phyloP scores from a whole-genome alignment of 148 eudicot genomes.

The Camellia lanceoleosa region DNA sequence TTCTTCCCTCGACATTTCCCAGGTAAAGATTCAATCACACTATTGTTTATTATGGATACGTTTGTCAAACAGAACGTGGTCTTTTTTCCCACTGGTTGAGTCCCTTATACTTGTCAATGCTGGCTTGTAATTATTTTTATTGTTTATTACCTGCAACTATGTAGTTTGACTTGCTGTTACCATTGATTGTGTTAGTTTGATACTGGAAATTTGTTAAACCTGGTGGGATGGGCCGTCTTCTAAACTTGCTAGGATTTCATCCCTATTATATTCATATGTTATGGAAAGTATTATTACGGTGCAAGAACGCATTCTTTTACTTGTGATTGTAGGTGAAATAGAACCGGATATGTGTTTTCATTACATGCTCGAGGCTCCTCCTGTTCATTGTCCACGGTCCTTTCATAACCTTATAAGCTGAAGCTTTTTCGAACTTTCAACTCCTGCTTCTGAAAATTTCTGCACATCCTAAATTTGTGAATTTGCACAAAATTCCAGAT shows the following conservation, averaged over 20 bases:
- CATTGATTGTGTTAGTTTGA: background rate
- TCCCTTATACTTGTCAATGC: background rate
- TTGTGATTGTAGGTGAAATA: too few species aligned
- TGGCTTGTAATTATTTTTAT: background rate
- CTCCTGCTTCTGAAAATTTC: too few species aligned
- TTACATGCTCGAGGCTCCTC: too few species aligned
- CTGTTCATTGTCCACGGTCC: too few species aligned
- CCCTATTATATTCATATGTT: background rate
- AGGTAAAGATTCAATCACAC: constrained; percentile 33
- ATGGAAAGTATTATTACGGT: too few species aligned
- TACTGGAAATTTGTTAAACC: too few species aligned
- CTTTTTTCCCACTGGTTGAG: background rate
- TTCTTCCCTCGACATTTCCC: constrained; percentile 60
- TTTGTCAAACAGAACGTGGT: background rate
- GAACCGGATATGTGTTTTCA: too few species aligned
- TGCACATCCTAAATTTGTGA: background rate
- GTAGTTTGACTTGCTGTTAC: background rate
- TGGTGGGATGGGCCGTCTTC: background rate
- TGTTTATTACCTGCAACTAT: background rate
- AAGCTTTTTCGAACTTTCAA: background rate
- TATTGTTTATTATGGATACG: background rate
- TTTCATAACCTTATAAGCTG: background rate
- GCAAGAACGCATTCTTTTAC: too few species aligned
- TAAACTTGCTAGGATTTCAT: background rate
- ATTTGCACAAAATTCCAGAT: background rate